phyloP scores from a whole-genome alignment of 2,329 filamentous ascomycete genomes.

The Colletotrichum sp. region DNA sequence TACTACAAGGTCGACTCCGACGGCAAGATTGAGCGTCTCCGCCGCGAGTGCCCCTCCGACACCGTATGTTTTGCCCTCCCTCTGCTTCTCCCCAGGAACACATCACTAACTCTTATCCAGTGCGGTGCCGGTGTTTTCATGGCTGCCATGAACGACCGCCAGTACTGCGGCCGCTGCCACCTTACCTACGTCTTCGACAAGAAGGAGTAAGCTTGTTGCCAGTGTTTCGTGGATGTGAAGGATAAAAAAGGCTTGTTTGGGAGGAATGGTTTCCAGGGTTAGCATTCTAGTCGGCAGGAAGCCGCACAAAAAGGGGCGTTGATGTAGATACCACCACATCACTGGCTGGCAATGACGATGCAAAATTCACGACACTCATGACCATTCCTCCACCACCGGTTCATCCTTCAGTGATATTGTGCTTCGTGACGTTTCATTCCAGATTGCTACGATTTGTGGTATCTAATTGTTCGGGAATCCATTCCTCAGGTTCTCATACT shows the following conservation, averaged over 20 bases:
- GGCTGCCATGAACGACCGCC: slow-evolving; percentile 99
- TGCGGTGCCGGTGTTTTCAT: slow-evolving; percentile 99
- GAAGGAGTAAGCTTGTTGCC: slow-evolving; percentile 46
- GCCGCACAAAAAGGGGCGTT: slow-evolving; percentile 43
- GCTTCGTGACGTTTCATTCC: neutral
- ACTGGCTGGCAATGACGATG: slow-evolving; percentile 27
- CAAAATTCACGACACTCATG: slow-evolving; percentile 20
- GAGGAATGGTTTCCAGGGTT: slow-evolving; percentile 18
- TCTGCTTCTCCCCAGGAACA: neutral
- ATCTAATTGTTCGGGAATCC: slow-evolving; percentile 48
- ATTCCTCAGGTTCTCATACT: slow-evolving; percentile 72
- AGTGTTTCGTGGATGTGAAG: slow-evolving; percentile 17
- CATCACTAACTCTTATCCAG: slow-evolving; percentile 54
- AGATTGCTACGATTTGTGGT: neutral
- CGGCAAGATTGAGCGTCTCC: slow-evolving; percentile 99
- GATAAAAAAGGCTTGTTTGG: slow-evolving; percentile 10
- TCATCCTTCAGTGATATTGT: neutral
- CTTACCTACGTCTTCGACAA: slow-evolving; percentile 77
- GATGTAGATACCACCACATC: slow-evolving; percentile 45
- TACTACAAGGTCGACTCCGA: slow-evolving; percentile 99
- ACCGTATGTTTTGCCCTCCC: slow-evolving; percentile 66
- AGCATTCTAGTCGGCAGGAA: slow-evolving; percentile 27
- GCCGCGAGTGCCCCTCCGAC: slow-evolving; percentile 94
- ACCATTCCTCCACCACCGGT: neutral
- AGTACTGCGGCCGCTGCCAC: slow-evolving; percentile 87